These are phyloP conservation scores for Chaetomiaceae sp. DNA, from an alignment of 2,329 filamentous ascomycete species.

Conservation along the genomic window DNA sequence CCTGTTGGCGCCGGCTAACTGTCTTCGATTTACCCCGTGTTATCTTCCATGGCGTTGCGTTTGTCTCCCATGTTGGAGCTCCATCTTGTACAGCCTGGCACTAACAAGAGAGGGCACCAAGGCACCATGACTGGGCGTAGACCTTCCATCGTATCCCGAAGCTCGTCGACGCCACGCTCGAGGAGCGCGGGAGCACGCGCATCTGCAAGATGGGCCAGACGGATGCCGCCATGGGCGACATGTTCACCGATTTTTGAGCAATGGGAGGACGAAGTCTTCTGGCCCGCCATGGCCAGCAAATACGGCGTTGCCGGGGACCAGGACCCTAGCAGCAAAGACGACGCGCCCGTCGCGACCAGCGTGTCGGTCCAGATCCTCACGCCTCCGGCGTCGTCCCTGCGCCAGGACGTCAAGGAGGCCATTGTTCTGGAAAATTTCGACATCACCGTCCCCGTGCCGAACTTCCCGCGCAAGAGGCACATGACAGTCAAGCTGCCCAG, in stretches of 20 bases:
- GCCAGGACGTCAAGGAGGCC: constrained; percentile 57
- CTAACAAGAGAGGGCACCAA: too few species aligned
- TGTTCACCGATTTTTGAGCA: constrained; percentile 61
- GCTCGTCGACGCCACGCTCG: constrained; percentile 50
- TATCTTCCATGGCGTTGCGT: too few species aligned
- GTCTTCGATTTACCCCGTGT: too few species aligned
- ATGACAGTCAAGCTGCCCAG: constrained; percentile 63
- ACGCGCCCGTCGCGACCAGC: constrained; percentile 25
- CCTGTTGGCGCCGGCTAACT: too few species aligned
- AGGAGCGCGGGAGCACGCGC: constrained; percentile 39
- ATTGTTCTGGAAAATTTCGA: constrained; percentile 48
- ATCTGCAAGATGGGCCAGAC: constrained; percentile 48
- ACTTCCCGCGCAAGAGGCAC: constrained; percentile 52
- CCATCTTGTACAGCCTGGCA: too few species aligned
- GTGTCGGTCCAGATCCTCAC: constrained; percentile 46
- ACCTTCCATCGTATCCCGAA: constrained; percentile 65
- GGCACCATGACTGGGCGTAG: constrained; percentile 45
- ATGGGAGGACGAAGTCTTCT: constrained; percentile 56
- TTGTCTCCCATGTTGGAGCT: too few species aligned
- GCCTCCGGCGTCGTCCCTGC: constrained; percentile 50
- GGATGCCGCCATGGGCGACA: constrained; percentile 57
- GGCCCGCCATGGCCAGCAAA: constrained; percentile 43
- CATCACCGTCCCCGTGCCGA: constrained; percentile 34
- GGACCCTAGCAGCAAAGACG: constrained; percentile 20
- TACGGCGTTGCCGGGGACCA: constrained; percentile 26